These are phyloP conservation scores for Schizophyllum commune DNA, from an alignment of 1,284 basidiomycete genomes.

Conservation along the genomic window DNA sequence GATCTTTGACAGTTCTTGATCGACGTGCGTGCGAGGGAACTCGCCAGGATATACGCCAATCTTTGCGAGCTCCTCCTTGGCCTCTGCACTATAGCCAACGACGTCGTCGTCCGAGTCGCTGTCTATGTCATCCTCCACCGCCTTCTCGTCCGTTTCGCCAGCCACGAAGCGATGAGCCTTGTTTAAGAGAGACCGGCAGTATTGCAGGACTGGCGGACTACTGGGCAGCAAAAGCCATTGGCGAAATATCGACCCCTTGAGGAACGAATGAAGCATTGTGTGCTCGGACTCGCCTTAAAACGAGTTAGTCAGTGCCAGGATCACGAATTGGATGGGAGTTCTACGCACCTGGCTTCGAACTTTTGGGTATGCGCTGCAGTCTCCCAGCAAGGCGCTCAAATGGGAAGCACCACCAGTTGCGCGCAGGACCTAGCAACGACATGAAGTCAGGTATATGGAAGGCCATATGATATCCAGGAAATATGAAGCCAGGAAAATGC, in stretches of 20 bases:
- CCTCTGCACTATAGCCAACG: no score
- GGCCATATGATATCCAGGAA: constrained; percentile 17
- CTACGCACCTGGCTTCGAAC: constrained; percentile 3
- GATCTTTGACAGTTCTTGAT: no score
- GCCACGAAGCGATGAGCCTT: no score
- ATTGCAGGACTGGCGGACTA: constrained; percentile 2
- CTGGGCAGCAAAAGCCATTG: constrained; percentile 4
- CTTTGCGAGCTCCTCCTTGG: no score
- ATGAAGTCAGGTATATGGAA: constrained; percentile 26
- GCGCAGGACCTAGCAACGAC: constrained; percentile 20
- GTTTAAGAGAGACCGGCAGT: no score
- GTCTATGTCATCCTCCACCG: no score
- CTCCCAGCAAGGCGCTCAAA: constrained; percentile 11
- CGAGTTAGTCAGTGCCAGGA: no score
- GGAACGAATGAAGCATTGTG: not conserved
- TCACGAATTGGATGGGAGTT: no score
- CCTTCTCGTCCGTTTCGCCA: no score
- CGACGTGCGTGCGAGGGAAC: no score
- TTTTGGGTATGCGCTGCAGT: constrained; percentile 10
- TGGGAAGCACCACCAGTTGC: constrained; percentile 12
- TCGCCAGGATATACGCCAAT: no score
- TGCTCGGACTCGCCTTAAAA: not conserved
- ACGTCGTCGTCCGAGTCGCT: no score
- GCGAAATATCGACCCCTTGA: not conserved
- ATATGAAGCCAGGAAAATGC: constrained; percentile 13